These are phyloP conservation scores for Cicer chorassanicum DNA, from an alignment of 306 rosid species.

Conservation along the genomic window DNA sequence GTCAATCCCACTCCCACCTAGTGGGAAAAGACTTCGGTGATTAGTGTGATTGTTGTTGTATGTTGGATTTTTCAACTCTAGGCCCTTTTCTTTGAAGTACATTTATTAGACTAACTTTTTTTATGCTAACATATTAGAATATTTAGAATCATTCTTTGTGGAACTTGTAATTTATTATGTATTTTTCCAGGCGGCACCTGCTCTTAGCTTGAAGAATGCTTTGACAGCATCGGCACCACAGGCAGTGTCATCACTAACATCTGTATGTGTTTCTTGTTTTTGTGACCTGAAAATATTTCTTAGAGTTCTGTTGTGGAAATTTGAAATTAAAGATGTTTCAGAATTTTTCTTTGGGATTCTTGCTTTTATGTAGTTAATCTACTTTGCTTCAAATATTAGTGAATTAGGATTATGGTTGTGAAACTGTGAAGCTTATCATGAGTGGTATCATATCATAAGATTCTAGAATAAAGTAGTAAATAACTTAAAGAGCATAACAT, in stretches of 20 bases:
- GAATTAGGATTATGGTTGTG: conserved; percentile 30
- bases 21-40: conserved; percentile 5
- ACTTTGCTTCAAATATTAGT: conserved; percentile 9
- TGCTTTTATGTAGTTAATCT: conserved; percentile 32
- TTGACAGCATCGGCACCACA: conserved; percentile 56
- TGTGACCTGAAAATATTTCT: conserved; percentile 20
- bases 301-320: conserved; percentile 27
- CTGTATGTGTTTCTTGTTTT: conserved; percentile 63
- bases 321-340: conserved; percentile 28
- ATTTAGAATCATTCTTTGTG: conserved; percentile 9
- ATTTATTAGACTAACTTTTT: conserved; percentile 19
- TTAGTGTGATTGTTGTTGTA: background rate
- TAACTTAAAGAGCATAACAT: background rate
- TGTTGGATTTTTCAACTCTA: background rate
- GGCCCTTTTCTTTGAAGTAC: conserved; percentile 16
- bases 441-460: conserved; percentile 16
- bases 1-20: background rate
- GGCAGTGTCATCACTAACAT: conserved; percentile 59
- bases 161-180: conserved; percentile 41
- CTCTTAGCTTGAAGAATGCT: conserved; percentile 67
- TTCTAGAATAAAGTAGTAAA: background rate
- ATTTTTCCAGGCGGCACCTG: conserved; percentile 69
- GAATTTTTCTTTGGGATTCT: conserved; percentile 6
- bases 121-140: conserved; percentile 27
- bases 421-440: conserved; percentile 7